phyloP scores from a whole-genome alignment of 805 yeast genomes.

The Cyberlindnera euphorbiiphila region DNA sequence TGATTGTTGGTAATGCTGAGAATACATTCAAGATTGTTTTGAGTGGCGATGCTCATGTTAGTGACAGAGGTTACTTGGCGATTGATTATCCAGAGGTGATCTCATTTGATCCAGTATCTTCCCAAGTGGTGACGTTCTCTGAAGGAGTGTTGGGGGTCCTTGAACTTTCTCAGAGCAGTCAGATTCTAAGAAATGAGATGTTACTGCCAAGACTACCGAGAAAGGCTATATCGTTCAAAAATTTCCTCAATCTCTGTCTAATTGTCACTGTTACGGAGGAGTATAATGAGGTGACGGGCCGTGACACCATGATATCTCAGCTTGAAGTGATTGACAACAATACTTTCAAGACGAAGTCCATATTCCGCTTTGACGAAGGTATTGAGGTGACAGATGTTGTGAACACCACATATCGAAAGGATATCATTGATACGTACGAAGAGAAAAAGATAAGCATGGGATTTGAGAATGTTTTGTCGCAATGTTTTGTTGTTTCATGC shows the following conservation, averaged over 20 bases:
- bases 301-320: slow-evolving; percentile 15
- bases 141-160: slow-evolving; percentile 3
- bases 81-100: slow-evolving; percentile 16
- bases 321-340: slow-evolving; percentile 28
- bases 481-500: slow-evolving; percentile 35
- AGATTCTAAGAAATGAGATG: slow-evolving; percentile 11
- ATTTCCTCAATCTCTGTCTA: slow-evolving; percentile 21
- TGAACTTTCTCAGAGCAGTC: neutral
- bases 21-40: slow-evolving; percentile 13
- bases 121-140: neutral
- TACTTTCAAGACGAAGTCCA: slow-evolving; percentile 20
- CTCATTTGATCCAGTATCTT: neutral
- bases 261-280: slow-evolving; percentile 19
- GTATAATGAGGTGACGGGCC: slow-evolving; percentile 4
- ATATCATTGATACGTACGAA: slow-evolving; percentile 22
- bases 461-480: slow-evolving; percentile 31
- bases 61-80: slow-evolving; percentile 19
- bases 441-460: slow-evolving; percentile 29
- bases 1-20: slow-evolving; percentile 22
- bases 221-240: slow-evolving; percentile 23
- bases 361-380: slow-evolving; percentile 19
- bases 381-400: slow-evolving; percentile 26
- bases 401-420: slow-evolving; percentile 21
- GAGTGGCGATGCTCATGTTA: slow-evolving; percentile 1
- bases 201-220: slow-evolving; percentile 13